Base-by-base conservation (phyloP, 2,329 filamentous ascomycete genomes). In the Fusarium devonianum region DNA sequence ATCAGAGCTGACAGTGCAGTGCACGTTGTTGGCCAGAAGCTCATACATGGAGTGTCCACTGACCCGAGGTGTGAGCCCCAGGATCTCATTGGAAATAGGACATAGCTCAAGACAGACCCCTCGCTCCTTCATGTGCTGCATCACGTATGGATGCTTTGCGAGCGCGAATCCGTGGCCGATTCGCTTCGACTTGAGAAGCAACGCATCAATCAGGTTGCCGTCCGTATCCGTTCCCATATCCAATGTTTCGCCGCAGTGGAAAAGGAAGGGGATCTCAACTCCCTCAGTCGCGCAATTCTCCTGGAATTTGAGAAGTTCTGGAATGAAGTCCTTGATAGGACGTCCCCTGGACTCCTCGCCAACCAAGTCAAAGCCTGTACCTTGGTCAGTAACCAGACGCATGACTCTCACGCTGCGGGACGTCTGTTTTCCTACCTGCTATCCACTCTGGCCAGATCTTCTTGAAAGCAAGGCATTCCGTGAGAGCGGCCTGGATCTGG, bases 181-280 rank as follows among this genome's bases (percentile, higher is more conserved):
- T 11, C 88, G 84, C 70, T 84, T 87, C 2, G 86, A 78, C 11
- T 81, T 77, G 3, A 91, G 75, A 1, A 87, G 70, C 2, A 89
- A 77, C 4, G 88, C 86, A 55, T 90, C 87, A 38, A 86, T 76
- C 0, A 92, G 73, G 65, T 91, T 92, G 13, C 80, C 84, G 56
- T 90, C 85, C 2, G 79, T 78, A 5, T 84, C 80, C 17, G 78
- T 79, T 26, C 86, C 87, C 7, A 81, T 78, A 21, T 89, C 84
- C 4, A 89, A 75, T 1, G 88, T 89, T 72, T 92, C 88, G 17
- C 88, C 88, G 56, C 88, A 90, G 70, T 92, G 88, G 63, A 91
- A 89, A 28, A 91, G 74, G 63, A 90, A 89, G 0, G 88, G 88
- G 3, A 91, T 87, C 0, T 84, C 76, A 4, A 87, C 50, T 0